These are phyloP conservation scores for Funneliformis geosporum DNA, from an alignment of 192 early-diverging fungal genomes.

Conservation along the genomic window DNA sequence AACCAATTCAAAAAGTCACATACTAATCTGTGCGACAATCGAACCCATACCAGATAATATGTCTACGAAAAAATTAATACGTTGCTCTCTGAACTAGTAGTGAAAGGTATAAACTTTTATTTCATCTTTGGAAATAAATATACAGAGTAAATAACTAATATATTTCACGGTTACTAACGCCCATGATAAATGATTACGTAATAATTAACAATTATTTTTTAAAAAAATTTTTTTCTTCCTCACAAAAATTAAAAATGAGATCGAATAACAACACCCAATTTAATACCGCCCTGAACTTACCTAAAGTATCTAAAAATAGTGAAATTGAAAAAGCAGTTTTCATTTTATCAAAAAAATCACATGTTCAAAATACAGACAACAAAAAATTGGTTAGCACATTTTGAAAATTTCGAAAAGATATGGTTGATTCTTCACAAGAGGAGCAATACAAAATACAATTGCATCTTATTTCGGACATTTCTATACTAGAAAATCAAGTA, in stretches of 20 bases:
- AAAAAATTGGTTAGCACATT: not conserved
- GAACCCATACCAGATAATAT: no score
- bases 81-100: no score
- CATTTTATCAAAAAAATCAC: not conserved
- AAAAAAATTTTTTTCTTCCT: not conserved
- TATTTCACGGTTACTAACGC: slow-evolving; percentile 15
- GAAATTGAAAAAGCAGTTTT: not conserved
- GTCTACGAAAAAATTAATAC: no score
- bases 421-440: not conserved
- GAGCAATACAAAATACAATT: not conserved
- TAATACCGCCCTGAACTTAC: no score
- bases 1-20: no score
- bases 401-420: not conserved
- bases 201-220: not conserved
- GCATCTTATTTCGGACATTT: not conserved
- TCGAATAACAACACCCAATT: not conserved
- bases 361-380: not conserved
- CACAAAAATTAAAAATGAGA: not conserved
- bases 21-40: no score
- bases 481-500: not conserved
- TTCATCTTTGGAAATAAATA: no score
- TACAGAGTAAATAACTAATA: not conserved
- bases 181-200: not conserved
- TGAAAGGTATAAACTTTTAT: no score
- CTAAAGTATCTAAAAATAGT: not conserved